Conservation (phyloP, 371 early-diverging fungal genomes). For the Apophysomyces sp. region DNA sequence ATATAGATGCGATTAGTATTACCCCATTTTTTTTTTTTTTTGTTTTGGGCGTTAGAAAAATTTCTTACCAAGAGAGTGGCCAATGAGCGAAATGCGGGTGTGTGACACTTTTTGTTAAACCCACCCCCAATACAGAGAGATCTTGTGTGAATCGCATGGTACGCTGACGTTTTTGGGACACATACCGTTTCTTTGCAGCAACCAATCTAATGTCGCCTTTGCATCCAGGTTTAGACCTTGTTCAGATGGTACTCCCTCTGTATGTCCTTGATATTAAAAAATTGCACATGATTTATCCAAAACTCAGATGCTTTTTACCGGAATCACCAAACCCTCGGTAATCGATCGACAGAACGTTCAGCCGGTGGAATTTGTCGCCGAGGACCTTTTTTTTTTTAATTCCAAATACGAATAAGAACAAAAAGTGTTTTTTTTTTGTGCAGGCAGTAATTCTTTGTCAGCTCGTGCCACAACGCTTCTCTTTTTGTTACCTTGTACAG, state of each 20-base stretch:
- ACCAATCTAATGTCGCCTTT: constrained; percentile 33
- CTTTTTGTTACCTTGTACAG: constrained; percentile 34
- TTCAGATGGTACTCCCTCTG: constrained; percentile 46
- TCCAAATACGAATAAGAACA: neutral
- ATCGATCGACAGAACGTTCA: constrained; percentile 43
- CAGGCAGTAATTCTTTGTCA: neutral
- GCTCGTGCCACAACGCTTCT: neutral
- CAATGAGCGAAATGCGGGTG: constrained; percentile 34
- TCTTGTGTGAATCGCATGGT: neutral
- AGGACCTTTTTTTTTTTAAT: constrained; percentile 5
- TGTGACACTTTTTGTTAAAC: constrained; percentile 20
- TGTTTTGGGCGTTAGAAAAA: neutral
- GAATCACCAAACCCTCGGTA: constrained; percentile 54
- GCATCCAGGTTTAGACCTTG: constrained; percentile 37
- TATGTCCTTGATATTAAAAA: neutral
- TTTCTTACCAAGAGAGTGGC: constrained; percentile 44
- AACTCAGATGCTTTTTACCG: constrained; percentile 14
- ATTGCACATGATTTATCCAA: neutral
- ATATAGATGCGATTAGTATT: neutral
- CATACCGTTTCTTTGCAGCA: constrained; percentile 31
- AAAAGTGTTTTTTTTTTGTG: neutral
- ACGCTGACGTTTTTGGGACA: neutral
- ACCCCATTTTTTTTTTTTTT: neutral
- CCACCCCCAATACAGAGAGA: too few species aligned
- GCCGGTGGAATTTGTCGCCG: constrained; percentile 24